A percentile compares a stretch with the other conserved stretches of the same genome.
Conservation (phyloP, 441 rosid genomes). For the Theobroma grandiflorum region DNA sequence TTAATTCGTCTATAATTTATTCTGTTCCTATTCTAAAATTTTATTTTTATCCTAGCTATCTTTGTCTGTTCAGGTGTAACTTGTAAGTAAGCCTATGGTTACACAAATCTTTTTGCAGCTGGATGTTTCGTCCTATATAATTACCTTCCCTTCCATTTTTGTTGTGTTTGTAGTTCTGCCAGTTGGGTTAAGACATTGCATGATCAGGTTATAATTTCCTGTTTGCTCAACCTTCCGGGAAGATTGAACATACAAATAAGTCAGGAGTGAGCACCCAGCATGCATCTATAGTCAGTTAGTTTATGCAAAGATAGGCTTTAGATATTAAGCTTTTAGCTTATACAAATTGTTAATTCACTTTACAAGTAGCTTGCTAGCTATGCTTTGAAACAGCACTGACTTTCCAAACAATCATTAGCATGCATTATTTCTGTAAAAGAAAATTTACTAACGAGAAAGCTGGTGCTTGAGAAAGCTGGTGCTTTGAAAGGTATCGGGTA, state of each 20-base stretch:
- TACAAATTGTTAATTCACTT: too few relatives aligned
- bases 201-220: too few relatives aligned
- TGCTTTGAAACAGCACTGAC: neutral
- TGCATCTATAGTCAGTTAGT: neutral
- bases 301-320: neutral
- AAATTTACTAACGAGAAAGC: conserved; percentile 9
- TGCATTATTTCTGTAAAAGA: neutral
- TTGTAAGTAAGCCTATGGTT: conserved; percentile 22
- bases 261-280: too few relatives aligned
- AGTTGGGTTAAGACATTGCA: neutral
- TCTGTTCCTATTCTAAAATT: neutral
- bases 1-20: neutral
- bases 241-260: neutral
- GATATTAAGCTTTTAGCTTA: neutral
- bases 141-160: neutral
- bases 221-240: neutral
- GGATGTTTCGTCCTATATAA: neutral
- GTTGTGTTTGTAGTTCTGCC: too few relatives aligned
- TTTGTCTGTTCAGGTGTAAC: conserved; percentile 39
- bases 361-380: neutral
- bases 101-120: neutral
- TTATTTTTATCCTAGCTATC: conserved; percentile 29
- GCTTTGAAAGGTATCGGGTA: neutral
- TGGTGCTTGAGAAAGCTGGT: neutral
- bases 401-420: conserved; percentile 18